Evolutionary conservation across 2,329 filamentous ascomycete genomes (phyloP).

Genomic region (Teratosphaeria viscida): DNA sequence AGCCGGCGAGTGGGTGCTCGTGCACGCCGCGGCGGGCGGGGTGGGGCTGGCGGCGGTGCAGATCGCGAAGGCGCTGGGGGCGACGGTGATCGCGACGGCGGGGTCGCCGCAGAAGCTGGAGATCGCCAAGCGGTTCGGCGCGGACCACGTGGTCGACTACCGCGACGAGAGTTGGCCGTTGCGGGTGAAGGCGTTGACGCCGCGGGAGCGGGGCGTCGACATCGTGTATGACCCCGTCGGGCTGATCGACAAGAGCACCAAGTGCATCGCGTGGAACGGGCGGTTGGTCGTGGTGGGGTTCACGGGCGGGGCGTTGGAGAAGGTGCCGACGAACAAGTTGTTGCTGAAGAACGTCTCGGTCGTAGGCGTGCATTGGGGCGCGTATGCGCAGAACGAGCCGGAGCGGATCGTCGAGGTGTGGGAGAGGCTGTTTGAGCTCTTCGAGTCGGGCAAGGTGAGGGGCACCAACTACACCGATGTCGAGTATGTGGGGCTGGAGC

Average conservation of each 20-base stretch:
- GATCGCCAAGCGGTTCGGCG: slow-evolving; percentile 69
- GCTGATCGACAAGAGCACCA: slow-evolving; percentile 74
- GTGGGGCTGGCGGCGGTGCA: slow-evolving; percentile 88
- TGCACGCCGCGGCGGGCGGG: slow-evolving; percentile 86
- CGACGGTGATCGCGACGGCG: slow-evolving; percentile 86
- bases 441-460: slow-evolving; percentile 65
- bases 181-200: slow-evolving; percentile 67
- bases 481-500: slow-evolving; percentile 73
- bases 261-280: slow-evolving; percentile 90
- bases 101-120: slow-evolving; percentile 69
- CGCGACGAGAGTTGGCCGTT: slow-evolving; percentile 51
- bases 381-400: slow-evolving; percentile 64
- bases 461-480: slow-evolving; percentile 75
- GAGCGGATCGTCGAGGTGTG: slow-evolving; percentile 64
- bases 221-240: slow-evolving; percentile 94
- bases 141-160: slow-evolving; percentile 77
- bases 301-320: slow-evolving; percentile 76
- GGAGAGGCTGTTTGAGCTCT: slow-evolving; percentile 69
- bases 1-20: slow-evolving; percentile 71
- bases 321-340: slow-evolving; percentile 84
- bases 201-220: slow-evolving; percentile 65
- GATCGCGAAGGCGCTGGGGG: slow-evolving; percentile 83
- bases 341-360: slow-evolving; percentile 87
- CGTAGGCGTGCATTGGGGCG: slow-evolving; percentile 86
- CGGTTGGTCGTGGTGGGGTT: slow-evolving; percentile 82